A percentile compares a stretch with the other conserved stretches of the same genome.
phyloP scores from a whole-genome alignment of 2,329 filamentous ascomycete species.

The Chrysoporthe austroafricana region DNA sequence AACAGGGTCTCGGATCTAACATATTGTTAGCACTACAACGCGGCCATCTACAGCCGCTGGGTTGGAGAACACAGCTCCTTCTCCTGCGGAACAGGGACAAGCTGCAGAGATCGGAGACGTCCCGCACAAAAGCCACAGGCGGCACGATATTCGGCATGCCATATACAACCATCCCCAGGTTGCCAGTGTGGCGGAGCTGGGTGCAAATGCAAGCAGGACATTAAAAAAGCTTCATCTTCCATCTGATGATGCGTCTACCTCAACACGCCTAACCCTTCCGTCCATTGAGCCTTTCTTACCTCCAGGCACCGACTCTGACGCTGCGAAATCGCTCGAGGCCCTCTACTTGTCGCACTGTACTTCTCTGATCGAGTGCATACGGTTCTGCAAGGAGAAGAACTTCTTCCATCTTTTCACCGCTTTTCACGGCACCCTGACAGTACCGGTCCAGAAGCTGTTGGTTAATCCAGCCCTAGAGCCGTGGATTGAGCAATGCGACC shows the following conservation, averaged over 20 bases:
- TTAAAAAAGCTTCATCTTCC: conserved; percentile 63
- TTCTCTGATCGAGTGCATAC: conserved; percentile 91
- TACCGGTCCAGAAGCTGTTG: conserved; percentile 93
- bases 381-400: conserved; percentile 94
- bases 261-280: conserved; percentile 79
- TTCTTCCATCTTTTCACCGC: conserved; percentile 95
- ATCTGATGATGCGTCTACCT: conserved; percentile 61
- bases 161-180: conserved; percentile 65
- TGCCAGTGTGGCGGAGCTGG: conserved; percentile 60
- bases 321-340: conserved; percentile 81
- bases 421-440: conserved; percentile 94
- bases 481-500: conserved; percentile 97
- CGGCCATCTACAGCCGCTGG: conserved; percentile 26
- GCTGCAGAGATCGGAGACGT: not conserved
- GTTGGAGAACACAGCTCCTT: conserved; percentile 15
- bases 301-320: conserved; percentile 79
- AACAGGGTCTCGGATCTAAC: conserved; percentile 30
- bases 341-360: conserved; percentile 95
- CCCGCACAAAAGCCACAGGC: conserved; percentile 25
- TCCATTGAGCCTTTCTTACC: conserved; percentile 82
- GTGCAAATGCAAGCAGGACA: conserved; percentile 62
- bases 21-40: conserved; percentile 36
- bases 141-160: conserved; percentile 48
- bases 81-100: conserved; percentile 11
- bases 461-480: conserved; percentile 77